phyloP scores from a whole-genome alignment of 345 rosid genomes.

The Capsella bursapastoris region DNA sequence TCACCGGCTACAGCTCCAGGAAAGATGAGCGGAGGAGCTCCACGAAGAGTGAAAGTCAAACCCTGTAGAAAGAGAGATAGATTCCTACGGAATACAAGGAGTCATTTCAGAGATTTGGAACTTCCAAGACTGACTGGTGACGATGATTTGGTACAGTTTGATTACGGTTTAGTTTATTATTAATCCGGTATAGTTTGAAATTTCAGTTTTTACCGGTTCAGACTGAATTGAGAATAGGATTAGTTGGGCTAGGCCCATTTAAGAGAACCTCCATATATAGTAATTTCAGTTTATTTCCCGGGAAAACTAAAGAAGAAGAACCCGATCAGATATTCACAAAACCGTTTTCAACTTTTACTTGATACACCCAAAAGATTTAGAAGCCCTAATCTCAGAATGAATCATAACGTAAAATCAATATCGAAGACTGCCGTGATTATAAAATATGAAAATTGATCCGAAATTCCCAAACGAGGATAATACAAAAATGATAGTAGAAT shows the following conservation, averaged over 20 bases:
- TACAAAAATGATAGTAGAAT: not conserved
- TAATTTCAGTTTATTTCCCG: slow-evolving; percentile 3
- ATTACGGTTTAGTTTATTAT: slow-evolving; percentile 5
- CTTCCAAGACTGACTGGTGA: not conserved
- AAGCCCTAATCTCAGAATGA: not conserved
- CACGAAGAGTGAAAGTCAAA: slow-evolving; percentile 48
- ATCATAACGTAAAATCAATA: not conserved
- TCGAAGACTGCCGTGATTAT: not conserved
- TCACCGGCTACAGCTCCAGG: slow-evolving; percentile 9
- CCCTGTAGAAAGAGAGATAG: not conserved
- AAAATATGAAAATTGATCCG: not conserved
- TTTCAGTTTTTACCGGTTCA: not conserved
- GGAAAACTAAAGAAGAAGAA: not conserved
- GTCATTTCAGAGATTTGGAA: not conserved
- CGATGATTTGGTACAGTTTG: not conserved
- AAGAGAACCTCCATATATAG: not conserved
- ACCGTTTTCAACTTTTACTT: not conserved
- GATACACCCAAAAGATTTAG: not conserved
- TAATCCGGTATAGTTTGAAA: not conserved
- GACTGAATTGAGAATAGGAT: not conserved
- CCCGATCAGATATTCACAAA: not conserved
- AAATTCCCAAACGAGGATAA: not conserved
- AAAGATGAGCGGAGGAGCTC: slow-evolving; percentile 31
- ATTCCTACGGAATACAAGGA: not conserved
- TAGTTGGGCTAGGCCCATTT: not conserved